These are phyloP conservation scores for Wickerhamiella sorbophila DNA, from an alignment of 805 yeast species.

Conservation along the genomic window DNA sequence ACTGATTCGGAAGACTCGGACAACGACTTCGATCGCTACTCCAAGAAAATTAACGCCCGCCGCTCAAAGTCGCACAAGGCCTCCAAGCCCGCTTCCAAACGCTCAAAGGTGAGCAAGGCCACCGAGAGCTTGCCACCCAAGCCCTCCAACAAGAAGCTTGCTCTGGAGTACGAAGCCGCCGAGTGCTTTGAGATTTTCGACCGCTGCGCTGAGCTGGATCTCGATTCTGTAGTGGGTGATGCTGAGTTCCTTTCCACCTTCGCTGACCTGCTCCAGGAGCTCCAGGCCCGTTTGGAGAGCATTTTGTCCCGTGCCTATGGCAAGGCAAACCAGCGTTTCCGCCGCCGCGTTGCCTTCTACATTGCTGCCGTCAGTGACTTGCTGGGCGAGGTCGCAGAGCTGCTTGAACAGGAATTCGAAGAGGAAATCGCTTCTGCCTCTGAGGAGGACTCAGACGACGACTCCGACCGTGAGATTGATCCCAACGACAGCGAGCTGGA, in stretches of 20 bases:
- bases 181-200: conserved; percentile 18
- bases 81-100: conserved; percentile 1
- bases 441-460: conserved; percentile 2
- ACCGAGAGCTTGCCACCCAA: conserved; percentile 3
- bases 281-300: conserved; percentile 17
- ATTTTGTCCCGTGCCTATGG: conserved; percentile 15
- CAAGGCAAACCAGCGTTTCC: conserved; percentile 16
- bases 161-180: conserved; percentile 17
- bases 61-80: conserved; percentile 1
- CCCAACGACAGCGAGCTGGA: conserved; percentile 12
- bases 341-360: conserved; percentile 20
- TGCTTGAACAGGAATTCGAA: conserved; percentile 15
- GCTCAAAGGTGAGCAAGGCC: conserved; percentile 10
- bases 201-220: conserved; percentile 17
- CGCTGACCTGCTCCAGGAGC: conserved; percentile 17
- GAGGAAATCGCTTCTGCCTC: conserved; percentile 10
- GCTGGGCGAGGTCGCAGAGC: conserved; percentile 15
- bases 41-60: conserved; percentile 4
- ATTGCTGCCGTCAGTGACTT: conserved; percentile 16
- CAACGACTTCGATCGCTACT: conserved; percentile 5
- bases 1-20: conserved; percentile 18
- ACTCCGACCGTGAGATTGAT: conserved; percentile 12
- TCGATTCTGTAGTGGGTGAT: conserved; percentile 18
- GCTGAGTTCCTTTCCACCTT: conserved; percentile 15
- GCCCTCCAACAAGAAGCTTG: conserved; percentile 9